Conservation (phyloP, 257 asterid species). For the Penstemon newberryi region DNA sequence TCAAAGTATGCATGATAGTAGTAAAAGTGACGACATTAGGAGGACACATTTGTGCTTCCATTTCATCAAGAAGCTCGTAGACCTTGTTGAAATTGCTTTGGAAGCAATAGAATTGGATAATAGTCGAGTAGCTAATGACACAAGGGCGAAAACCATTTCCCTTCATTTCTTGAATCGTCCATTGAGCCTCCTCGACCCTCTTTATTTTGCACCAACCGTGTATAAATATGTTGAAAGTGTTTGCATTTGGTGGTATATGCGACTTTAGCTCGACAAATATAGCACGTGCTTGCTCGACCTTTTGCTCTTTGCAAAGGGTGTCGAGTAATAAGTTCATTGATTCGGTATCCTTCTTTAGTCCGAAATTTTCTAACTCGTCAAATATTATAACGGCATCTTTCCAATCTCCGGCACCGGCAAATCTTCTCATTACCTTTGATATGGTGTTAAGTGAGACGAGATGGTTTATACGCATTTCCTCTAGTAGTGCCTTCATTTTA, state of each 20-base stretch:
- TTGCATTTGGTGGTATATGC: slow-evolving; percentile 62
- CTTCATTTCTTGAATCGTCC: slow-evolving; percentile 93
- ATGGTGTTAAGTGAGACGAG: slow-evolving; percentile 57
- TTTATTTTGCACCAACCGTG: slow-evolving; percentile 89
- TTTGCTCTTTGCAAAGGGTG: slow-evolving; percentile 71
- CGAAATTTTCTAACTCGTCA: slow-evolving; percentile 58
- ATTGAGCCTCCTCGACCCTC: slow-evolving; percentile 84
- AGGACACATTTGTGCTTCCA: slow-evolving; percentile 57
- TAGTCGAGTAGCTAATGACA: slow-evolving; percentile 71
- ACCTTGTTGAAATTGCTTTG: slow-evolving; percentile 50
- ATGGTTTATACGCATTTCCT: slow-evolving; percentile 47
- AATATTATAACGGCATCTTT: slow-evolving; percentile 61
- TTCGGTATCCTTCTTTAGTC: slow-evolving; percentile 64
- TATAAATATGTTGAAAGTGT: slow-evolving; percentile 71
- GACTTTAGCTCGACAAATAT: slow-evolving; percentile 63
- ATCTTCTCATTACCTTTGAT: slow-evolving; percentile 75
- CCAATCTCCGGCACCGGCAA: slow-evolving; percentile 81
- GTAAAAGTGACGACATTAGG: slow-evolving; percentile 79
- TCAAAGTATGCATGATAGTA: slow-evolving; percentile 64
- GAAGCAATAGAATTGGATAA: slow-evolving; percentile 63
- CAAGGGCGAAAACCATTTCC: slow-evolving; percentile 71
- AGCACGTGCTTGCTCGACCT: slow-evolving; percentile 63
- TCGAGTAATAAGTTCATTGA: slow-evolving; percentile 79
- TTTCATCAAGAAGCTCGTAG: slow-evolving; percentile 73
- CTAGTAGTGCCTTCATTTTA: slow-evolving; percentile 50